These are phyloP conservation scores for Dillenia turbinata DNA, from an alignment of 164 flowering plant species.

Conservation along the genomic window DNA sequence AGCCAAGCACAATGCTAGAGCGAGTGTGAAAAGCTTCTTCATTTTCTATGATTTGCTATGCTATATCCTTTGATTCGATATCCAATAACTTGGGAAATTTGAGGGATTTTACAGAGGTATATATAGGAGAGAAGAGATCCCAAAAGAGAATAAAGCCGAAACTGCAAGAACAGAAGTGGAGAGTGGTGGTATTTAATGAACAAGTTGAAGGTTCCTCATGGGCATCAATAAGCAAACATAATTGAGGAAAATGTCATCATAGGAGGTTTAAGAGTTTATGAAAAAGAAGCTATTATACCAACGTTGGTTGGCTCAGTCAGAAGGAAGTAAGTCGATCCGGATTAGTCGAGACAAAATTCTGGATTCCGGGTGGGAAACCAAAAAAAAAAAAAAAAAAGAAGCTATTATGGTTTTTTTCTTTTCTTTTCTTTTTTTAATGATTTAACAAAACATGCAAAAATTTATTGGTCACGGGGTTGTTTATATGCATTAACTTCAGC, in stretches of 20 bases:
- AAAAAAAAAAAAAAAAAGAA: no score
- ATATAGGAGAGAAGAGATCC: slow-evolving; percentile 13
- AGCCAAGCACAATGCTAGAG: slow-evolving; percentile 26
- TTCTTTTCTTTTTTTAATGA: no score
- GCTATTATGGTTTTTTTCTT: no score
- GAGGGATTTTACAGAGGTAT: slow-evolving; percentile 11
- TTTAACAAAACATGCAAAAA: no score
- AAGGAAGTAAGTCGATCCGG: no score
- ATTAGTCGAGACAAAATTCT: no score
- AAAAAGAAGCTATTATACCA: no score
- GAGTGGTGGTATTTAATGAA: slow-evolving; percentile 8
- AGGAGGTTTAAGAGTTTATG: no score
- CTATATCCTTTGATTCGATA: not conserved
- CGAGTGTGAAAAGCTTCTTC: slow-evolving; percentile 23
- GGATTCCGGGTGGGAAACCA: no score
- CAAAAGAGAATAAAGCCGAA: not conserved
- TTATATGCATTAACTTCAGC: no score
- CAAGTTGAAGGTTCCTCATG: slow-evolving; percentile 27
- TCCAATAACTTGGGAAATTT: slow-evolving; percentile 1
- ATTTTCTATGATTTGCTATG: slow-evolving; percentile 5
- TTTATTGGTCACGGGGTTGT: no score
- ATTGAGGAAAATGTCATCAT: not conserved
- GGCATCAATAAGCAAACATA: slow-evolving; percentile 18
- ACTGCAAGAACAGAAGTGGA: not conserved
- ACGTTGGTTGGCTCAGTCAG: no score